Evolutionary conservation across 805 yeast species (phyloP), one percentile per base, ranked within the genome.

Genomic region (Saturnispora galanensis): DNA sequence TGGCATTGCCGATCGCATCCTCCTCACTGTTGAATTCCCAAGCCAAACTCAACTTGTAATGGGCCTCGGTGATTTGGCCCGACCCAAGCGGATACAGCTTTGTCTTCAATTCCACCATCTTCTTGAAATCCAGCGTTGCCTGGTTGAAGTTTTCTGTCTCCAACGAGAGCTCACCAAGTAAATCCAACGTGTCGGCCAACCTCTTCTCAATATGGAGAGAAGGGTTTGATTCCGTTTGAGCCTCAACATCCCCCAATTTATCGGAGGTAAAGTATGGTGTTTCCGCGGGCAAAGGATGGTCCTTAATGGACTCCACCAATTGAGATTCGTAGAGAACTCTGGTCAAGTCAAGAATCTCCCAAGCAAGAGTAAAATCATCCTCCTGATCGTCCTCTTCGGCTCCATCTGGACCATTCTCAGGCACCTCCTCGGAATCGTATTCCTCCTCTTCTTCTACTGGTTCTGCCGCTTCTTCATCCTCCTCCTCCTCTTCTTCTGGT

Each of bases 141-240:
- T 86, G 94, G 12, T 68, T 64, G 60, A 88, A 88, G 61, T 86
- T 85, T 54, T 90, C 97, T 2, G 93, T 76, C 57, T 90, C 98
- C 37, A 89, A 68, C 0, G 95, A 81, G 9, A 89, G 83, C 58
- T 90, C 97, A 30, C 97, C 97, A 13, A 88, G 68, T 10, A 89
- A 62, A 56, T 84, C 89, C 58, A 79, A 83, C 1, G 81, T 74
- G 46, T 85, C 89, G 0, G 89, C 78, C 17, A 88, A 65, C 50
- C 77, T 83, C 53, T 70, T 67, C 46, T 70, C 64, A 21, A 70
- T 50, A 10, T 48, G 43, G 13, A 32, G 13, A 12, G 43, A 21
- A 3, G 16, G 26, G 7, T 43, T 38, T 21, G 34, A 26, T 7
- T 13, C n/a, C 10, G 38, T 21, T 13, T 21, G 33, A 10, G 31